Base-by-base conservation (phyloP, 352 stramenopile genomes). In the Phytophthora litchii region DNA sequence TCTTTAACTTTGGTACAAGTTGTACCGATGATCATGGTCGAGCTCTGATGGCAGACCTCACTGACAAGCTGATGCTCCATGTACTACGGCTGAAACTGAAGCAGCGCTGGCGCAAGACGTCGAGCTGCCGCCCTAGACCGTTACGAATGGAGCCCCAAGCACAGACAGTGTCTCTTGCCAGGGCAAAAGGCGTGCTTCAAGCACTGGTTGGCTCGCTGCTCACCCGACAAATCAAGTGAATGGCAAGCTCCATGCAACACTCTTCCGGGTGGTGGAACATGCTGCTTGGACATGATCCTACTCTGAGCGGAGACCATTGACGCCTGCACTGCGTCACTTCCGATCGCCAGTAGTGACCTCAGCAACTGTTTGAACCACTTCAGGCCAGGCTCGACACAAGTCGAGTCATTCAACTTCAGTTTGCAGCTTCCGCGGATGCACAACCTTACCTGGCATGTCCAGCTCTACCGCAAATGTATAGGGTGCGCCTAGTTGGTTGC, bases 191-290 rank as follows among this genome's bases (percentile, higher is more conserved):
- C 23, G 23, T 5, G 23, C 5, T 27, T 27, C 23, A 27, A 27
- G 23, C 23, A 27, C 23, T 27, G 23, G 3, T 44, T 9, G 8
- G 9, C 38, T 11, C 9, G 9, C 17, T 46, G 40, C 19, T 46
- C 17, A 5, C 40, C 40, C 19, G 9, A 42, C 35, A 31, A 53
- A 34, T 42, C 46, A 53, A 53, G 46, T 43, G 46, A 32, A 19
- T 19, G 40, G 20, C 40, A 46, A 46, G 20, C 40, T 46, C 40
- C 40, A 46, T 32, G 40, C 38, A 44, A 44, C 38, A 16, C 20
- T 44, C 17, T 44, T 27, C 23, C 23, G 23, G 23, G 23, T 27
- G 23, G 23, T 27, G 23, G 23, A 27, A 27, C 23, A 27, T 27
- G 23, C n/a, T n/a, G n/a, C n/a, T n/a, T n/a, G n/a, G n/a, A 16